Evolutionary conservation across 352 stramenopile genomes (phyloP).

Genomic region (Poterioochromonas sp.): DNA sequence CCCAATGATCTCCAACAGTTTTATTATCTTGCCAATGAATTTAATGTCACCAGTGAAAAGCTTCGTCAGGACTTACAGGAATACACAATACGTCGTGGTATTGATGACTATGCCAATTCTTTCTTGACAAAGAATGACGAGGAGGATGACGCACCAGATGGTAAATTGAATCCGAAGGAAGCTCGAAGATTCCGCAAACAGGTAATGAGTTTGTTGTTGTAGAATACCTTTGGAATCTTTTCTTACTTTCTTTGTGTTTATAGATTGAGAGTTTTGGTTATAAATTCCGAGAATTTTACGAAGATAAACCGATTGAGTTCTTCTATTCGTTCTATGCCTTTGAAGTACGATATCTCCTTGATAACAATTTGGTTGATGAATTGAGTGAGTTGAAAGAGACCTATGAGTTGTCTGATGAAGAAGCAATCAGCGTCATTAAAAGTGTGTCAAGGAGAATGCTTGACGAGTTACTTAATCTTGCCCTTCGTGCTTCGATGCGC

Average conservation of each 20-base stretch:
- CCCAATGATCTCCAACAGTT: conserved; percentile 16
- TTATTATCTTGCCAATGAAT: background rate
- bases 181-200: conserved; percentile 15
- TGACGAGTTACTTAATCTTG: background rate
- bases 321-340: conserved; percentile 1
- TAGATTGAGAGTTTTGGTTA: too few species aligned
- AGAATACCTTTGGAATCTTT: too few species aligned
- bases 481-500: background rate
- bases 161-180: conserved; percentile 11
- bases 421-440: background rate
- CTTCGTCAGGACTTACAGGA: background rate
- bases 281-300: too few species aligned
- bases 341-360: conserved; percentile 20
- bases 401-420: background rate
- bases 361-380: background rate
- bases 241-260: too few species aligned
- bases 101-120: background rate
- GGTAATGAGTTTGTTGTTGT: background rate
- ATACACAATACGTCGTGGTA: background rate
- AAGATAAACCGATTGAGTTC: background rate
- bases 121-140: background rate
- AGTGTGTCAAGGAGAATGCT: background rate
- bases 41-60: background rate
- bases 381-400: conserved; percentile 11
- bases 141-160: background rate